Evolutionary conservation across 2,329 filamentous ascomycete species (phyloP).

Genomic region (Alternaria brassicicola): DNA sequence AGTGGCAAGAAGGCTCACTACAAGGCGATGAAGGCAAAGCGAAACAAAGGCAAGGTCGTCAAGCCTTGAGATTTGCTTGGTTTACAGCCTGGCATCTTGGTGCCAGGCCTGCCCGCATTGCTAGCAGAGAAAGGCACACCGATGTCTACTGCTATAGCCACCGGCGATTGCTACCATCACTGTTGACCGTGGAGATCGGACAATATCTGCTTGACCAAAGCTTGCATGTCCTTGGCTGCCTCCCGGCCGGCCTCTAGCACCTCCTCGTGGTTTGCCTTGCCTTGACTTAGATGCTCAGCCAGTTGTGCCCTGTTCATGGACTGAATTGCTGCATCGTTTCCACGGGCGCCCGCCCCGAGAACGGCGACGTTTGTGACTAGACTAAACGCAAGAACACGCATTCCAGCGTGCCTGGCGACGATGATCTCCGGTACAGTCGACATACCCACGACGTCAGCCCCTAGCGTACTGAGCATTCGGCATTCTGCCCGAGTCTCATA

Average conservation of each 20-base stretch:
- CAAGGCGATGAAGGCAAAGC: slow-evolving; percentile 73
- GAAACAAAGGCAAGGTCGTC: slow-evolving; percentile 49
- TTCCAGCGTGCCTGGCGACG: slow-evolving; percentile 67
- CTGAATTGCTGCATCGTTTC: slow-evolving; percentile 62
- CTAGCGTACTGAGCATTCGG: slow-evolving; percentile 64
- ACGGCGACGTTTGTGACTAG: slow-evolving; percentile 70
- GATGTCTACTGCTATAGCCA: not conserved
- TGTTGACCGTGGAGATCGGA: slow-evolving; percentile 45
- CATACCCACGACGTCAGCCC: slow-evolving; percentile 74
- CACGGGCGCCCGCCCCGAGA: slow-evolving; percentile 62
- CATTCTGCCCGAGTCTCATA: slow-evolving; percentile 72
- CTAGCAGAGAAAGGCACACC: not conserved
- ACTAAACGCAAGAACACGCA: slow-evolving; percentile 68
- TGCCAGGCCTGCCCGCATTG: not conserved
- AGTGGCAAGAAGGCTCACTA: slow-evolving; percentile 92
- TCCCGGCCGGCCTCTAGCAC: slow-evolving; percentile 66
- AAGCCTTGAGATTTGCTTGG: slow-evolving; percentile 38
- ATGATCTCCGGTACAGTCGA: slow-evolving; percentile 73
- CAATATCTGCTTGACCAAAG: slow-evolving; percentile 55
- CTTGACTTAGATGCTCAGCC: slow-evolving; percentile 61
- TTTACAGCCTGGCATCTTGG: not conserved
- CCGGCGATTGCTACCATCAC: not conserved
- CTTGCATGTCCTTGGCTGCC: slow-evolving; percentile 68
- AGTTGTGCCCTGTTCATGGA: slow-evolving; percentile 58
- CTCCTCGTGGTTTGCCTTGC: slow-evolving; percentile 69